These are phyloP conservation scores for Xylaria cubensis DNA, from an alignment of 495 filamentous ascomycete species.

Conservation along the genomic window DNA sequence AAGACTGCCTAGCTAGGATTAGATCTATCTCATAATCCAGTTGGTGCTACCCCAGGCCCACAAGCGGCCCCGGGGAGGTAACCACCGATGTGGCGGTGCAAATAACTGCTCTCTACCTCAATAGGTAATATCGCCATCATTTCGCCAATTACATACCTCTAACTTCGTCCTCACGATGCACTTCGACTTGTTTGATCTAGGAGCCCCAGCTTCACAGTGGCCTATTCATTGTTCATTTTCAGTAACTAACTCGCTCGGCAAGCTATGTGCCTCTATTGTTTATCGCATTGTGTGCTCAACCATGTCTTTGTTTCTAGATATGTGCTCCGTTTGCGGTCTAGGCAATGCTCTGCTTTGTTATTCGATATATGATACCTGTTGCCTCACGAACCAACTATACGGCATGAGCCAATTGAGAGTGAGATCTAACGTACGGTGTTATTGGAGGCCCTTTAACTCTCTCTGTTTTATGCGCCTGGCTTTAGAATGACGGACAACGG, in stretches of 20 bases:
- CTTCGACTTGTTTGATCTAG: background rate
- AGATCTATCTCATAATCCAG: background rate
- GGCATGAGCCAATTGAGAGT: background rate
- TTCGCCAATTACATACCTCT: background rate
- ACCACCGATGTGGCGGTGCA: conserved; percentile 11
- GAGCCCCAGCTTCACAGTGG: background rate
- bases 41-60: background rate
- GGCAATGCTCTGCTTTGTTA: conserved; percentile 19
- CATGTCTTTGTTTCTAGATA: conserved; percentile 12
- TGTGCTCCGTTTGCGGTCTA: conserved; percentile 16
- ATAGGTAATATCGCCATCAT: background rate
- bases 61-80: background rate
- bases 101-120: background rate
- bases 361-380: background rate
- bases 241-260: background rate
- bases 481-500: background rate
- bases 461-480: background rate
- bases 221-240: background rate
- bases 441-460: background rate
- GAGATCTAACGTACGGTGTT: background rate
- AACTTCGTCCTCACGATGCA: background rate
- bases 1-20: background rate
- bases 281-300: background rate
- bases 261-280: background rate
- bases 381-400: background rate